These are phyloP conservation scores for Cyclospora cayetanensis DNA, from an alignment of 169 alveolate genomes.

Conservation along the genomic window DNA sequence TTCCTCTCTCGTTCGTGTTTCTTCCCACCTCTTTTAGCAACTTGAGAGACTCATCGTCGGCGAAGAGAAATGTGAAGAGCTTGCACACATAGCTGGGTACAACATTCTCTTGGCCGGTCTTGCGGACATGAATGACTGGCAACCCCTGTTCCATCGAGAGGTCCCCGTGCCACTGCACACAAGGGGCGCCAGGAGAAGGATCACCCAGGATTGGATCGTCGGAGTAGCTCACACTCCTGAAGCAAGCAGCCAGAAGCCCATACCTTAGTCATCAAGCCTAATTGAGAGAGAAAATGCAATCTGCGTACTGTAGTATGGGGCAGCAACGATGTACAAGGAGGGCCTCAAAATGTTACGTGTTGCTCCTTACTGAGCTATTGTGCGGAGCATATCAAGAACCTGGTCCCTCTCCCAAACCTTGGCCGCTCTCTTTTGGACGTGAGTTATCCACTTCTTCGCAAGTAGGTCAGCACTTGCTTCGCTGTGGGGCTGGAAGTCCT, in stretches of 20 bases:
- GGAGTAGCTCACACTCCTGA: slow-evolving; percentile 61
- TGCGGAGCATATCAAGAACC: slow-evolving; percentile 32
- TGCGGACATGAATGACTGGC: slow-evolving; percentile 56
- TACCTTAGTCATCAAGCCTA: no score
- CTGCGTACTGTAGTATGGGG: not conserved
- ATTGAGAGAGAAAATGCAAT: not conserved
- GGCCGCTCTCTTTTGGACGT: slow-evolving; percentile 64
- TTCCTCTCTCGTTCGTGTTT: not conserved
- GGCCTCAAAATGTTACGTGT: not conserved
- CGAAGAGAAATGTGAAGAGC: slow-evolving; percentile 63
- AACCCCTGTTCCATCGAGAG: slow-evolving; percentile 60
- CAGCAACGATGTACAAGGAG: not conserved
- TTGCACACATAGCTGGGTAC: slow-evolving; percentile 59
- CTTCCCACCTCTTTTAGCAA: slow-evolving; percentile 53
- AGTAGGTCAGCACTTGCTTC: slow-evolving; percentile 53
- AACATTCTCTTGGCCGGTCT: not conserved
- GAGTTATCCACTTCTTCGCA: slow-evolving; percentile 66
- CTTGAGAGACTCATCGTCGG: slow-evolving; percentile 71
- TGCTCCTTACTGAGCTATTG: slow-evolving; percentile 63
- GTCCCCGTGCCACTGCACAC: slow-evolving; percentile 69
- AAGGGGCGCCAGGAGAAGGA: slow-evolving; percentile 60
- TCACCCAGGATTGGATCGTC: slow-evolving; percentile 69
- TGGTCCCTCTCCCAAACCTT: slow-evolving; percentile 69
- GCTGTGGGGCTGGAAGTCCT: slow-evolving; percentile 43
- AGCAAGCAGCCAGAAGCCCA: not conserved